phyloP scores from a whole-genome alignment of 1,139 yeast species.

The Lodderomyces elongisporus region DNA sequence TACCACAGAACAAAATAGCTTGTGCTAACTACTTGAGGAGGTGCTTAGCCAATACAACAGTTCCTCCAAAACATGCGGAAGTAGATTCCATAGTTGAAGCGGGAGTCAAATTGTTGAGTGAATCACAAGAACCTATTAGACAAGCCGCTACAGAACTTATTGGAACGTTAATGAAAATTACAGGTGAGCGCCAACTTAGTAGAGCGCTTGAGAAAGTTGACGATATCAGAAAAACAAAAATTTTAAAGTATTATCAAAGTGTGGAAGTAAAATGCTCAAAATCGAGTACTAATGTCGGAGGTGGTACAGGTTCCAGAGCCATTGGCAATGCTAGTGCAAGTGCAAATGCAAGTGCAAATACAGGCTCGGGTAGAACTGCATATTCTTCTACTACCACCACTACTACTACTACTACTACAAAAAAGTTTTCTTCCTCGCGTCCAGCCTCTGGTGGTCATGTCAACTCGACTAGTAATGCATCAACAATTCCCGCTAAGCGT shows the following conservation, averaged over 20 bases:
- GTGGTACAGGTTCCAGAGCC: slow-evolving; percentile 10
- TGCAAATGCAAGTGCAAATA: slow-evolving; percentile 8
- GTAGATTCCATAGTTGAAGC: slow-evolving; percentile 52
- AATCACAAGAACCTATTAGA: slow-evolving; percentile 83
- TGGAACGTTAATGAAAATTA: slow-evolving; percentile 78
- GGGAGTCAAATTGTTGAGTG: slow-evolving; percentile 61
- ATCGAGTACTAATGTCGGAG: slow-evolving; percentile 21
- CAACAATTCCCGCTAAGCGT: slow-evolving; percentile 55
- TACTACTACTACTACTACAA: not conserved
- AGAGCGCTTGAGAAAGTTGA: slow-evolving; percentile 65
- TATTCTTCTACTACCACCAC: slow-evolving; percentile 7
- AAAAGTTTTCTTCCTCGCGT: slow-evolving; percentile 1
- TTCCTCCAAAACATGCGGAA: slow-evolving; percentile 49
- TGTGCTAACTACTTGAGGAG: slow-evolving; percentile 60
- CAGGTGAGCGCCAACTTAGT: slow-evolving; percentile 67
- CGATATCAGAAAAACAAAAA: slow-evolving; percentile 65
- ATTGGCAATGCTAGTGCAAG: slow-evolving; percentile 20
- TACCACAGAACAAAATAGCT: slow-evolving; percentile 79
- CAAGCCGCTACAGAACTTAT: slow-evolving; percentile 72
- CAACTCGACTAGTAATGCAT: slow-evolving; percentile 10
- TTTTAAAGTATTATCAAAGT: slow-evolving; percentile 51
- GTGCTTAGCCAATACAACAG: slow-evolving; percentile 50
- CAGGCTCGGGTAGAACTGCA: slow-evolving; percentile 9
- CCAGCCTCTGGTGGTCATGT: not conserved
- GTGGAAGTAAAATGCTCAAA: slow-evolving; percentile 52